These are phyloP conservation scores for Trametes hirsuta DNA, from an alignment of 1,284 basidiomycete species.

Conservation along the genomic window DNA sequence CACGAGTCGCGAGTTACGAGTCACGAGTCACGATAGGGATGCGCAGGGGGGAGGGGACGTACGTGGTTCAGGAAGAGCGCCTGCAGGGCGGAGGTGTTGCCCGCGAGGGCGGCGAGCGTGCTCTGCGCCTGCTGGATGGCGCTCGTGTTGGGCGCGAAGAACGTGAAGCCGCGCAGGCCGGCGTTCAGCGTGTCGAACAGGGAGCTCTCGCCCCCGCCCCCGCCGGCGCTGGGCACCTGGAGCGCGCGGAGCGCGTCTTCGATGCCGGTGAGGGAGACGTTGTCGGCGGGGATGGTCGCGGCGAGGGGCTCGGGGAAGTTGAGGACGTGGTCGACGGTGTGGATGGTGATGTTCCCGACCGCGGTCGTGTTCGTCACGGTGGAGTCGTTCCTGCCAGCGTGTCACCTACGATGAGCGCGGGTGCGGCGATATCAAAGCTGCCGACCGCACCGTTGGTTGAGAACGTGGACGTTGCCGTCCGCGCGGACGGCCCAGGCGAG, in stretches of 20 bases:
- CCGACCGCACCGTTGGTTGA: constrained; percentile 56
- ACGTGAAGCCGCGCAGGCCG: constrained; percentile 58
- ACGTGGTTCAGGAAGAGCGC: constrained; percentile 69
- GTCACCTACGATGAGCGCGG: too few relatives aligned
- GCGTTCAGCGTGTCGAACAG: constrained; percentile 45
- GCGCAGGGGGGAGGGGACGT: constrained; percentile 22
- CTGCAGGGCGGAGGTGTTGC: constrained; percentile 50
- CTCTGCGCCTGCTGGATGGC: constrained; percentile 47
- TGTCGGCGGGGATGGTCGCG: constrained; percentile 46
- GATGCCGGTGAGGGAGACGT: constrained; percentile 40
- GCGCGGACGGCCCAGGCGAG: constrained; percentile 57
- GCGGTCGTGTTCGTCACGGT: constrained; percentile 49
- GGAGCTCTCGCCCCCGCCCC: constrained; percentile 19
- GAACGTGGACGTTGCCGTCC: constrained; percentile 50
- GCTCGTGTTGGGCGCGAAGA: constrained; percentile 68
- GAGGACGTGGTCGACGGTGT: constrained; percentile 56
- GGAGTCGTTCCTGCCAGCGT: constrained; percentile 41
- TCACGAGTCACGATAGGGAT: background rate
- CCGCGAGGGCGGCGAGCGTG: constrained; percentile 40
- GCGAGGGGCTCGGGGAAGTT: constrained; percentile 55
- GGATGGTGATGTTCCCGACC: constrained; percentile 54
- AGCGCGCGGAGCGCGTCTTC: constrained; percentile 36
- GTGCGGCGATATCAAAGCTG: background rate
- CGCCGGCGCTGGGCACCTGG: constrained; percentile 13
- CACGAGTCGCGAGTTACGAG: background rate